Percentiles rank a stretch among this genome's conserved stretches.
Evolutionary conservation across 148 eudicot genomes (phyloP).

Genomic region (Selenicereus undatus): DNA sequence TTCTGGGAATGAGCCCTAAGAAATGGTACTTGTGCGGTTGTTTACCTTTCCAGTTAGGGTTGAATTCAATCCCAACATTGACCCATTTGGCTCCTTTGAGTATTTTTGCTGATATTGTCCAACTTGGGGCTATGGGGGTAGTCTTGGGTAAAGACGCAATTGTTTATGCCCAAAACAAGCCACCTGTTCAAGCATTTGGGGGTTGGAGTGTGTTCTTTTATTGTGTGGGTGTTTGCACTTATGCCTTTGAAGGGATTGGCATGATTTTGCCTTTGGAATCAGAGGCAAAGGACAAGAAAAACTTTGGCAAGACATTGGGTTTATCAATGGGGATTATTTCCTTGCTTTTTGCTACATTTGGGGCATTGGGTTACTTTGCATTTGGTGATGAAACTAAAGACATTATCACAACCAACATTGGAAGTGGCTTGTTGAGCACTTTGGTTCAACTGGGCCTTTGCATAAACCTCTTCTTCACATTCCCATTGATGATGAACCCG

Average conservation of each 20-base stretch:
- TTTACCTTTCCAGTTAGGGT: constrained; percentile 70
- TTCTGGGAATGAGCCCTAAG: constrained; percentile 44
- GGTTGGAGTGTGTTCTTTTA: constrained; percentile 50
- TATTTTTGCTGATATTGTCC: constrained; percentile 74
- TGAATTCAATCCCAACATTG: constrained; percentile 66
- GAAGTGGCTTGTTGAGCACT: constrained; percentile 52
- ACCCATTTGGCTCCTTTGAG: constrained; percentile 84
- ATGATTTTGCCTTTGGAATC: constrained; percentile 72
- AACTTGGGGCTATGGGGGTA: constrained; percentile 68
- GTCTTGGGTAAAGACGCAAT: constrained; percentile 54
- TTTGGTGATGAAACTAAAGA: constrained; percentile 66
- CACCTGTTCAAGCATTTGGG: constrained; percentile 43
- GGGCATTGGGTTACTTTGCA: constrained; percentile 67
- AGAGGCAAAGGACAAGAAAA: constrained; percentile 51
- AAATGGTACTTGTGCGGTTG: constrained; percentile 57
- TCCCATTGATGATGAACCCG: constrained; percentile 88
- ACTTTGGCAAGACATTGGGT: constrained; percentile 47
- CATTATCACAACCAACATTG: constrained; percentile 69
- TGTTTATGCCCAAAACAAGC: constrained; percentile 30
- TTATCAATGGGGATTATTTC: constrained; percentile 55
- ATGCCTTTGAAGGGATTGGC: constrained; percentile 78
- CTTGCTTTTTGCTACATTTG: constrained; percentile 56
- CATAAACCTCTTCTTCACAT: constrained; percentile 62
- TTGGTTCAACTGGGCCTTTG: constrained; percentile 64
- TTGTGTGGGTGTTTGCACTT: constrained; percentile 66